Base-by-base conservation (phyloP, 2,329 filamentous ascomycete genomes). In the Alternaria viburni region DNA sequence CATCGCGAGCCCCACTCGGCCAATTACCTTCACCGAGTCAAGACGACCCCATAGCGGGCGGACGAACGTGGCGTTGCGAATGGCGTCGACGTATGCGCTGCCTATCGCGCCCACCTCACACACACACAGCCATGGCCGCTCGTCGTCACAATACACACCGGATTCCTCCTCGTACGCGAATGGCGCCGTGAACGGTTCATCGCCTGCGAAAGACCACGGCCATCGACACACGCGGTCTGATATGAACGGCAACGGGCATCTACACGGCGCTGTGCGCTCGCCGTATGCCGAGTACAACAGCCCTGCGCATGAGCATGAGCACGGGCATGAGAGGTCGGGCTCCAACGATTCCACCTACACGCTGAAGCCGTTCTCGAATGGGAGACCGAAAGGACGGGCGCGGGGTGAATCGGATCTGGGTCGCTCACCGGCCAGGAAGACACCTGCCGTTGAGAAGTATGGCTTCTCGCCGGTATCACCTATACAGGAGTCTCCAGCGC, bases 341-440 rank as follows among this genome's bases (percentile, higher is more conserved):
- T 78, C 76, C 4, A 74, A 65, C 45, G 74, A 77, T 45, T 74
- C 72, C n/a, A 64, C 69, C 17, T 73, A 74, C 57, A 70, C 74
- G 7, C 55, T 77, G 59, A 76, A 74, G 56, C 73, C 77, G 7
- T 72, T 74, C 52, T 67, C 72, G 55, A 72, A 69, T 19, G 72
- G 68, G n/a, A 64, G 70, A 62, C 57, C 76, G 11, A 76, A 72
- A 68, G 76, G 76, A 56, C 75, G 82, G 55, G 68, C 80, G 56
- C 73, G 82, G 74, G 82, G 83, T 54, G 81, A 84, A 54, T 83
- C 82, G 15, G 82, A 85, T 66, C 71, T 84, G 61, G 81, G 82
- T 21, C 76, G 80, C 56, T 77, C 80, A 15, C 60, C 65, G n/a
- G 57, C 69, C 7, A 67, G 70, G 6, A 76, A 74, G 62, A 67